Evolutionary conservation across 345 rosid genomes (phyloP).

Genomic region (Triadica sebifera): DNA sequence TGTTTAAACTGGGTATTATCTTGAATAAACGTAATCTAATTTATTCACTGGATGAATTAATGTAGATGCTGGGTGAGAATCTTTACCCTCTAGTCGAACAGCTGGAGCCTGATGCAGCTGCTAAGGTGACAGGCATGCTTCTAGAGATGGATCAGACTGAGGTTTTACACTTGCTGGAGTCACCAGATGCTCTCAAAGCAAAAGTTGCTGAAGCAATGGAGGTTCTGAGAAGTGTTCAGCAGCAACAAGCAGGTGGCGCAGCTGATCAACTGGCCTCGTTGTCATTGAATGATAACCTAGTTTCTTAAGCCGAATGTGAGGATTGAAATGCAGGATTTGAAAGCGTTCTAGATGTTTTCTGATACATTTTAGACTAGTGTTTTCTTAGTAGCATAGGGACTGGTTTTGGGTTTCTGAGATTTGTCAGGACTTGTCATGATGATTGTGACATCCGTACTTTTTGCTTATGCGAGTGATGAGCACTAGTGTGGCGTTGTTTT

Average conservation of each 20-base stretch:
- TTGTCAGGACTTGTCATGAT: neutral
- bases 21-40: neutral
- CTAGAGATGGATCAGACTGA: conserved; percentile 97
- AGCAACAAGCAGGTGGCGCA: conserved; percentile 56
- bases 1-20: neutral
- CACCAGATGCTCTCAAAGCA: conserved; percentile 82
- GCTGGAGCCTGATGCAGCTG: conserved; percentile 83
- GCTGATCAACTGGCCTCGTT: conserved; percentile 72
- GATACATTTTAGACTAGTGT: conserved; percentile 16
- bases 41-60: conserved; percentile 1
- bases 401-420: conserved; percentile 15
- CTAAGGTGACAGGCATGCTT: conserved; percentile 96
- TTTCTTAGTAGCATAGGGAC: neutral
- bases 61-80: conserved; percentile 91
- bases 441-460: neutral
- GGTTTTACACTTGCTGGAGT: conserved; percentile 88
- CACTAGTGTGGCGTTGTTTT: neutral
- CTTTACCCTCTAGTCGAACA: conserved; percentile 92
- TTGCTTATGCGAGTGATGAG: conserved; percentile 8
- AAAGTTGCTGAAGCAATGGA: conserved; percentile 98
- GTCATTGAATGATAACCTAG: conserved; percentile 63
- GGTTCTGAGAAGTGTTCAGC: conserved; percentile 76
- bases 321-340: conserved; percentile 9
- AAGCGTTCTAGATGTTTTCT: conserved; percentile 6
- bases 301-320: conserved; percentile 36